Evolutionary conservation across 1,284 basidiomycete genomes (phyloP).

Genomic region (Marasmius oreades): DNA sequence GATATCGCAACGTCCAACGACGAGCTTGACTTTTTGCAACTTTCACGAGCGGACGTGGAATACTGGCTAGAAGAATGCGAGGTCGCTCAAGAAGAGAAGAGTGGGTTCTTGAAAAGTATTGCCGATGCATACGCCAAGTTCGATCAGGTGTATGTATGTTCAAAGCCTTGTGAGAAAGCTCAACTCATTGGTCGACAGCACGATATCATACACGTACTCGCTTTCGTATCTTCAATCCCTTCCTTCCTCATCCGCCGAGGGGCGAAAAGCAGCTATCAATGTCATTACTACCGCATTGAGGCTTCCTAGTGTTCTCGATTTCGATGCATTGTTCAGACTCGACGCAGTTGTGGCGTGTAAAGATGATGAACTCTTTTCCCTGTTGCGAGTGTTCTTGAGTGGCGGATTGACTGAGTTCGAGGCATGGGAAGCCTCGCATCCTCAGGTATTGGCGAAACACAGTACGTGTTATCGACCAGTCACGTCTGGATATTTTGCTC

Average conservation of each 20-base stretch:
- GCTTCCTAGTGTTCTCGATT: conserved; percentile 71
- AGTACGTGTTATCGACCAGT: conserved; percentile 40
- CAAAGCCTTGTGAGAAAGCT: neutral
- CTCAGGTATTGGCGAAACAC: conserved; percentile 52
- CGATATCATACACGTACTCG: conserved; percentile 60
- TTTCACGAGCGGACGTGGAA: conserved; percentile 61
- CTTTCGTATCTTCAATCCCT: conserved; percentile 61
- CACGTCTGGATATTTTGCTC: neutral
- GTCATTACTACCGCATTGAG: conserved; percentile 67
- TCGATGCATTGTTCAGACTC: conserved; percentile 77
- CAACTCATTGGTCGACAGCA: conserved; percentile 31
- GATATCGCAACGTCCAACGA: conserved; percentile 61
- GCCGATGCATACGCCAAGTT: conserved; percentile 60
- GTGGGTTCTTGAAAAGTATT: conserved; percentile 66
- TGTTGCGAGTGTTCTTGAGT: conserved; percentile 72
- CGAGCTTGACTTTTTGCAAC: conserved; percentile 67
- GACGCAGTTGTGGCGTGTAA: conserved; percentile 70
- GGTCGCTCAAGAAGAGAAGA: conserved; percentile 63
- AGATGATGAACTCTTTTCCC: conserved; percentile 62
- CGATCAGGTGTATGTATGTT: conserved; percentile 49
- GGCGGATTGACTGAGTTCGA: conserved; percentile 64
- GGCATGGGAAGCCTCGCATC: conserved; percentile 58
- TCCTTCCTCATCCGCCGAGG: conserved; percentile 45
- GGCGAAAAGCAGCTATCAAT: conserved; percentile 54
- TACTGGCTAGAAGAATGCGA: conserved; percentile 80